phyloP scores from a whole-genome alignment of 352 stramenopile species.

The Pythium sp. region DNA sequence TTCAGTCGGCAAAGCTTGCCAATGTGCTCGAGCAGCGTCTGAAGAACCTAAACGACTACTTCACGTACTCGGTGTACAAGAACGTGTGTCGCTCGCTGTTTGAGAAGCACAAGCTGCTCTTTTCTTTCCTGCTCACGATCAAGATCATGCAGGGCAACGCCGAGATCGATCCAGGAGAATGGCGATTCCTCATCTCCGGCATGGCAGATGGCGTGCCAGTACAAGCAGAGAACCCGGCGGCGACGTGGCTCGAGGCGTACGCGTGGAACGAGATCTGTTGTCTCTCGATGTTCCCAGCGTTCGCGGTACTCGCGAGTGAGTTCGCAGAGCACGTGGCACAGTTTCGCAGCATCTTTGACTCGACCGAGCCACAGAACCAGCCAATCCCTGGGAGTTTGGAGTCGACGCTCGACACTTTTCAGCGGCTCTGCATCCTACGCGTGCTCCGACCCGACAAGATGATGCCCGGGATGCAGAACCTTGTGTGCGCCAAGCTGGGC shows the following conservation, averaged over 20 bases:
- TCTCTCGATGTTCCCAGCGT: conserved; percentile 64
- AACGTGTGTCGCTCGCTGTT: conserved; percentile 93
- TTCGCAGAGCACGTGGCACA: conserved; percentile 47
- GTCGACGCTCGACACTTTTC: conserved; percentile 70
- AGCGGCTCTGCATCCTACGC: conserved; percentile 78
- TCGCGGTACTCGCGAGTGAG: conserved; percentile 49
- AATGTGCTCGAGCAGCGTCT: conserved; percentile 73
- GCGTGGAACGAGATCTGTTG: conserved; percentile 79
- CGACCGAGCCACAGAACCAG: conserved; percentile 74
- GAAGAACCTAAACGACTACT: conserved; percentile 90
- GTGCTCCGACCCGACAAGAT: conserved; percentile 83
- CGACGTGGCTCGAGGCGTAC: conserved; percentile 66
- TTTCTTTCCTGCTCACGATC: conserved; percentile 89
- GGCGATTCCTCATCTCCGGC: conserved; percentile 90
- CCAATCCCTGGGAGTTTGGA: conserved; percentile 59
- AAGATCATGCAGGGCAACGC: conserved; percentile 88
- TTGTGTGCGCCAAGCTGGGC: conserved; percentile 87
- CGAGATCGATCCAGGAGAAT: conserved; percentile 80
- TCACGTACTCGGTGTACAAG: conserved; percentile 94
- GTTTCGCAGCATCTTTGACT: conserved; percentile 80
- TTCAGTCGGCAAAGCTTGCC: conserved; percentile 70
- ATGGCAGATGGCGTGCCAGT: conserved; percentile 43
- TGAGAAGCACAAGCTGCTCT: conserved; percentile 93
- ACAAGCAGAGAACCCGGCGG: conserved; percentile 51
- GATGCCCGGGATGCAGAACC: conserved; percentile 87